Base-by-base conservation (phyloP, 805 yeast genomes). In the Candida ulmi region DNA sequence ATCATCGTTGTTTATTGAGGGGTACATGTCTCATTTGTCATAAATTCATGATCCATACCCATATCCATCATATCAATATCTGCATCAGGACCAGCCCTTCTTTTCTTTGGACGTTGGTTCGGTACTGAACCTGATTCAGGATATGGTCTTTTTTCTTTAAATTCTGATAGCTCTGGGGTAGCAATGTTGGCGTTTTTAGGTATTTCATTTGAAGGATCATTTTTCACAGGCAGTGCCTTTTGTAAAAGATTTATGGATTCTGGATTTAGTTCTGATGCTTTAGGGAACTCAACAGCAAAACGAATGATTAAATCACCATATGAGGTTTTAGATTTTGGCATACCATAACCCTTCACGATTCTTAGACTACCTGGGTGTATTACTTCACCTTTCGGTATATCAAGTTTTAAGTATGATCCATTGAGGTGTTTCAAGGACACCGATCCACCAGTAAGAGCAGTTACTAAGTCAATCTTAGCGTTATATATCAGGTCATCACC, bases 181-280 rank as follows among this genome's bases (percentile, higher is more conserved):
- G 74, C 79, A 32, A 72, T 74, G 35, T 71, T 76, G 38, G 78
- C 85, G 48, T 72, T 79, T 53, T 69, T 72, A 52, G 96, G 96
- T 51, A 86, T 71, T 7, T 50, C 46, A 23, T 72, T 65, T 37
- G 63, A 58, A 12, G 70, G 65, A 4, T 16, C 18, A 28, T 15
- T 11, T 72, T 96, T 80, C 32, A 88, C 63, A 17, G 98, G 98
- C 59, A 93, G 72, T 35, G 88, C 74, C 27, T 63, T 55, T 62
- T 84, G 95, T 62, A 93, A 75, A 44, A 69, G 62, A 55, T 78
- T 73, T 58, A 85, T 70, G 55, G 80, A 72, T 35, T 80, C 87
- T 60, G 82, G 93, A 42, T 72, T 56, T 35, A 95, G 71, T 55
- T 84, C 83, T 52, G 78, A 70, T 39, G 73, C 65, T 19, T 52